A percentile compares a stretch with the other conserved stretches of the same genome.
Conservation (phyloP, 257 asterid species). For the Parsonsia alboflavescens region DNA sequence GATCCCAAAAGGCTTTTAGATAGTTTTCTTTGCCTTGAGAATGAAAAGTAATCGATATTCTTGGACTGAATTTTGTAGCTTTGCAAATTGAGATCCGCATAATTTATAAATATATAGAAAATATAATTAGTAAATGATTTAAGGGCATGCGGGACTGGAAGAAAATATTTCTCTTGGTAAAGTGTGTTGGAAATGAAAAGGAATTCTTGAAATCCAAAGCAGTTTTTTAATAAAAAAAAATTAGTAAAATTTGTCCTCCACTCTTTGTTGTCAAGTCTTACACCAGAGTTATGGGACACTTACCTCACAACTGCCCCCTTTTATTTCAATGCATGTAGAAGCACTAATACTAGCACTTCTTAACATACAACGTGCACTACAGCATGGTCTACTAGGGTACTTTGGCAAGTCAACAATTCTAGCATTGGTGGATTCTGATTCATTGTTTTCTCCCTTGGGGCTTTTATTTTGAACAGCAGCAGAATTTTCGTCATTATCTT, state of each 20-base stretch:
- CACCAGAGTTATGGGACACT: constrained; percentile 18
- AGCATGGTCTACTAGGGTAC: constrained; percentile 47
- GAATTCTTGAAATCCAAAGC: background rate
- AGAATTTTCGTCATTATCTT: constrained; percentile 41
- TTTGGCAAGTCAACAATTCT: constrained; percentile 35
- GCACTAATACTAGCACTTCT: constrained; percentile 88
- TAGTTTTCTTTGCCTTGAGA: too few species aligned
- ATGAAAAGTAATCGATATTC: too few species aligned
- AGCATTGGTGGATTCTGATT: constrained; percentile 32
- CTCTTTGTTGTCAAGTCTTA: background rate
- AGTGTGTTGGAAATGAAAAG: too few species aligned
- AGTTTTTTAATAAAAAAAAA: too few species aligned
- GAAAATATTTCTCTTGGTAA: too few species aligned
- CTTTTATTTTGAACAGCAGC: constrained; percentile 53
- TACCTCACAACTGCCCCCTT: constrained; percentile 58
- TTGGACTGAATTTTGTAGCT: too few species aligned
- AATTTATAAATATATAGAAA: too few species aligned
- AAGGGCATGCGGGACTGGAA: too few species aligned
- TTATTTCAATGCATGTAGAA: constrained; percentile 68
- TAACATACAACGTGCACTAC: constrained; percentile 70
- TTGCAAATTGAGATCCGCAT: too few species aligned
- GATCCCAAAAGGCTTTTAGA: too few species aligned
- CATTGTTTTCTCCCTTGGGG: constrained; percentile 44
- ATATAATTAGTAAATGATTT: too few species aligned
- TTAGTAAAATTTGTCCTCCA: too few species aligned